A percentile compares a stretch with the other conserved stretches of the same genome.
phyloP scores from a whole-genome alignment of 352 stramenopile species.

The Pythium phragmiticola region DNA sequence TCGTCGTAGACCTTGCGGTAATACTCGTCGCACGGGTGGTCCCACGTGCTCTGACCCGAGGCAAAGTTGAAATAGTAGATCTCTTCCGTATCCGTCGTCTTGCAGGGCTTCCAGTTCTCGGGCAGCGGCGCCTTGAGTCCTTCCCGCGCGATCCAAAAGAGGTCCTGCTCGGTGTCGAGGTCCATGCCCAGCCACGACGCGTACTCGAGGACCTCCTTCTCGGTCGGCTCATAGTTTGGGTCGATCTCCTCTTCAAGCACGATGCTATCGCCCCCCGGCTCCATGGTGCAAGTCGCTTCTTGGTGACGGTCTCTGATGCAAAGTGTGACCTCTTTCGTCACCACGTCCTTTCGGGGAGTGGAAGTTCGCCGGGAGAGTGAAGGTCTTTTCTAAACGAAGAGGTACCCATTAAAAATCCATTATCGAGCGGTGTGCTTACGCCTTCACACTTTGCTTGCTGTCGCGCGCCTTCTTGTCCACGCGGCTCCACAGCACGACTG shows the following conservation, averaged over 20 bases:
- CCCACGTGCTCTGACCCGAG: constrained; percentile 91
- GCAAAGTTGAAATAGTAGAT: constrained; percentile 98
- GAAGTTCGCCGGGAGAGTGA: not conserved
- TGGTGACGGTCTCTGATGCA: not conserved
- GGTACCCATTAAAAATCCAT: constrained; percentile 11
- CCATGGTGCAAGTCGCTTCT: constrained; percentile 27
- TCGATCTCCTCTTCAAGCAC: constrained; percentile 95
- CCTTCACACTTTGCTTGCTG: too few species aligned
- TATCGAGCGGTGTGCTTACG: not conserved
- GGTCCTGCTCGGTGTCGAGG: constrained; percentile 85
- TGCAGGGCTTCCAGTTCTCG: constrained; percentile 95
- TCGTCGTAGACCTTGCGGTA: constrained; percentile 93
- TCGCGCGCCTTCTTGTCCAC: constrained; percentile 6
- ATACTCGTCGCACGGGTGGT: constrained; percentile 94
- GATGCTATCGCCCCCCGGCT: constrained; percentile 74
- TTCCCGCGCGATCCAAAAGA: constrained; percentile 95
- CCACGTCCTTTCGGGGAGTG: constrained; percentile 7
- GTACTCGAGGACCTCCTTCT: constrained; percentile 93
- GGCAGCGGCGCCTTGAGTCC: constrained; percentile 92
- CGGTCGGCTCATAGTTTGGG: constrained; percentile 92
- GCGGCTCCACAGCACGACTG: constrained; percentile 22
- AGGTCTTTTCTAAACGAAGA: not conserved
- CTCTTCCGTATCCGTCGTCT: constrained; percentile 93
- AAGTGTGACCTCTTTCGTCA: not conserved
- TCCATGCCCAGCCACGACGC: constrained; percentile 96